Percentiles rank a stretch among this genome's conserved stretches.
Conservation (phyloP, 1,139 yeast genomes). For the Blastobotrys persicus region DNA sequence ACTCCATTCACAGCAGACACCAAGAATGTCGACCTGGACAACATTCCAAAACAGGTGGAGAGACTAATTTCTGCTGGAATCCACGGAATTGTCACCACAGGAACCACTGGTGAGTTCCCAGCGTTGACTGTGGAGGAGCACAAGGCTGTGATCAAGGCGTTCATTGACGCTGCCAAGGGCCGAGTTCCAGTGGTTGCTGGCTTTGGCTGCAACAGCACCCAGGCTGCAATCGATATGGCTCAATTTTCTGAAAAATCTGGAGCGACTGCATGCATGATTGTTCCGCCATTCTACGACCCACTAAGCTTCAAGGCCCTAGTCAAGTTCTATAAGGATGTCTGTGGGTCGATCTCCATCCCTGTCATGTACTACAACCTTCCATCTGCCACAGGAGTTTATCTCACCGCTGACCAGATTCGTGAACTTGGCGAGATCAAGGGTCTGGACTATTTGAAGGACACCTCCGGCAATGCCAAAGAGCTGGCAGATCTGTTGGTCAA, state of each 20-base stretch:
- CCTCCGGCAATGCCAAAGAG: slow-evolving; percentile 15
- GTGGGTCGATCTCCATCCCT: slow-evolving; percentile 8
- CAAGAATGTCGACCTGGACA: background rate
- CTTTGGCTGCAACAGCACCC: slow-evolving; percentile 14
- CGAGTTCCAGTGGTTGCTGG: slow-evolving; percentile 11
- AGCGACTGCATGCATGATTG: slow-evolving; percentile 11
- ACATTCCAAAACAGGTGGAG: slow-evolving; percentile 3
- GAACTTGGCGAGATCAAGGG: slow-evolving; percentile 11
- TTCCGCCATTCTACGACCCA: slow-evolving; percentile 13
- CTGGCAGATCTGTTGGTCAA: slow-evolving; percentile 10
- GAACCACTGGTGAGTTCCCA: slow-evolving; percentile 14
- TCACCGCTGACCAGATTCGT: slow-evolving; percentile 12
- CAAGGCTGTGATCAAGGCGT: slow-evolving; percentile 11
- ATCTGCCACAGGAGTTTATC: slow-evolving; percentile 10
- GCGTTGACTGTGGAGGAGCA: slow-evolving; percentile 11
- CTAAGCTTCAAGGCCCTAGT: slow-evolving; percentile 11
- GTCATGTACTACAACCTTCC: slow-evolving; percentile 14
- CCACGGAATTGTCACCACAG: slow-evolving; percentile 12
- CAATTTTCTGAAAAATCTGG: slow-evolving; percentile 10
- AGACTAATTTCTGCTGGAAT: slow-evolving; percentile 11
- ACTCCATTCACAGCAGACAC: slow-evolving; percentile 12
- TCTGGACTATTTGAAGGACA: slow-evolving; percentile 12
- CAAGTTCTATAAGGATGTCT: slow-evolving; percentile 14
- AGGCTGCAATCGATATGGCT: slow-evolving; percentile 8
- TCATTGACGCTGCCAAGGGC: slow-evolving; percentile 11